Base-by-base conservation (phyloP, 2,329 filamentous ascomycete species). In the Arthroderma sp. region DNA sequence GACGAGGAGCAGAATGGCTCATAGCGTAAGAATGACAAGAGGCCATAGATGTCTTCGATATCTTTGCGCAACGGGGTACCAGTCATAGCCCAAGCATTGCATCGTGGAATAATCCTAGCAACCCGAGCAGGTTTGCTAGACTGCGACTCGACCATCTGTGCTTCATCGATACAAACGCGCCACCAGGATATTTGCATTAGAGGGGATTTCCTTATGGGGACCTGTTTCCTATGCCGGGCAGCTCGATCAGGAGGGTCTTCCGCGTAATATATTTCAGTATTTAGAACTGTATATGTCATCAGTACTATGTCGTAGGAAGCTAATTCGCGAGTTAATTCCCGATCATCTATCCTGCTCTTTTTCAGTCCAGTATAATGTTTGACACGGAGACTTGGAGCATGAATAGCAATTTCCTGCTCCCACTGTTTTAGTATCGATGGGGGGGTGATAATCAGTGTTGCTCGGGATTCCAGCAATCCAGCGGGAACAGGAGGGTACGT, bases 121-220 rank as follows among this genome's bases (percentile, higher is more conserved):
- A 96, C 83, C 51, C 79, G 81, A 0, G 93, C 91, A 28, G 91
- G 88, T 63, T 88, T 85, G 64, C 83, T 91, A 2, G 94, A 84
- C 35, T 90, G 89, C 62, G 82, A 91, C 68, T 97, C 91, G 43
- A 97, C 84, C 86, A 95, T 95, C 66, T 98, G 93, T 0, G 91
- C 74, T 64, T 76, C 81, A 63, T 84, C 81, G 25, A 84, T 73
- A 64, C 80, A 82, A 1, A 95, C 81, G 43, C 91, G 80, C 89
- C 90, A 96, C 90, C 89, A 97, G 1, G 79, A 82, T 17, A 96
- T 81, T 63, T 87, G 81, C 8, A 91, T 83, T 5, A 97, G 76
- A 0, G 91, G 91, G 3, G 88, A 93, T 55, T 78, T 84, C 2
- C 84, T 79, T 51, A 9, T 51, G 59, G 83, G 77, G 57, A 87